A percentile compares a stretch with the other conserved stretches of the same genome.
Conservation (phyloP, 768 basidiomycete genomes). For the Harrya chromipes region DNA sequence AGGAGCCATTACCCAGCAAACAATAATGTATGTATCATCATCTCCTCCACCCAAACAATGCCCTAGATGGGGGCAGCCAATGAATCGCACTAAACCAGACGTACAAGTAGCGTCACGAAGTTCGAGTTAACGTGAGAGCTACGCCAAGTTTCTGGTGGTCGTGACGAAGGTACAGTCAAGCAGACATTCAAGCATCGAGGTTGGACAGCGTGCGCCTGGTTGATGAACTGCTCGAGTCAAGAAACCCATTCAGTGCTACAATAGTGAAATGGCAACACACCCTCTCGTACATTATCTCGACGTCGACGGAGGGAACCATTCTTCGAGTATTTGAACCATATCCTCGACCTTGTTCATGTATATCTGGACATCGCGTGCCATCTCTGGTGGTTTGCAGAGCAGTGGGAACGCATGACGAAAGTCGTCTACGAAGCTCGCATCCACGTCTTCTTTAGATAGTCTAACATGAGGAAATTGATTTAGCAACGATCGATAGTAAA, state of each 20-base stretch:
- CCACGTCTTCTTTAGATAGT: conserved; percentile 11
- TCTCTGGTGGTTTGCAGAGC: conserved; percentile 10
- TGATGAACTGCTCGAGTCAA: not conserved
- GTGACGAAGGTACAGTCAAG: no score
- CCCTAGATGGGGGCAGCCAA: no score
- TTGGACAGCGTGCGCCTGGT: no score
- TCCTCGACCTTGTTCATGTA: conserved; percentile 28
- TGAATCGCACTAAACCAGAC: no score
- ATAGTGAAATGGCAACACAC: not conserved
- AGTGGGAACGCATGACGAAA: conserved; percentile 24
- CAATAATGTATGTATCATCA: no score
- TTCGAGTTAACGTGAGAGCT: no score
- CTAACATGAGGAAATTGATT: not conserved
- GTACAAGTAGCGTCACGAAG: no score
- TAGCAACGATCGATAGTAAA: not conserved
- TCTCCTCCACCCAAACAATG: no score
- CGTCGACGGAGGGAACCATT: conserved; percentile 20
- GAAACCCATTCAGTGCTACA: not conserved
- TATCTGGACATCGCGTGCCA: conserved; percentile 16
- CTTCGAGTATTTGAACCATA: conserved; percentile 22
- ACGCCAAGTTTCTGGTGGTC: no score
- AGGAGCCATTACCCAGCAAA: no score
- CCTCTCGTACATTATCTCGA: not conserved
- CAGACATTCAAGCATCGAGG: no score
- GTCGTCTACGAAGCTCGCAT: conserved; percentile 16